Evolutionary conservation across 306 rosid species (phyloP), one percentile per base, ranked within the genome.

Genomic region (Ammopiptanthus mongolicus): DNA sequence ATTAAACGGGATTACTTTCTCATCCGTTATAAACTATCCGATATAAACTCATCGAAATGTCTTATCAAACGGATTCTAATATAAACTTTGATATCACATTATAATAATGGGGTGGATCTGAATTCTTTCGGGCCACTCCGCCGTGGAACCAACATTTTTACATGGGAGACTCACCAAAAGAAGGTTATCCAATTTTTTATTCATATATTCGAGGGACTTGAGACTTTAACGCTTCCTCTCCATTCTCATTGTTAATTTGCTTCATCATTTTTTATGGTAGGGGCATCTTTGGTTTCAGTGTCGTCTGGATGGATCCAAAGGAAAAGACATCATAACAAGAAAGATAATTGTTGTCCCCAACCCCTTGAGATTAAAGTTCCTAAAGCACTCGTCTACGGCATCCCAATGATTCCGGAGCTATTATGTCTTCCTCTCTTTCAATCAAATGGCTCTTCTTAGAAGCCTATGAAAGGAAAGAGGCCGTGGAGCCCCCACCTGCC

Each of bases 241-340:
- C 5, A 11, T 36, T 73, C 74, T 25, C 34, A 39, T 0, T 21
- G 41, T 14, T 2, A 31, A 47, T 14, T 19, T 69, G 77, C 77
- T 66, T 81, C 47, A 67, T 68, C 57, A 64, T 71, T 44, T 53
- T 61, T 61, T 65, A 74, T 74, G 50, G 75, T 68, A 48, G 55
- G 73, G 74, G 74, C n/a, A 71, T 81, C 85, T 81, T 86, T 76
- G 82, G 83, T 83, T 91, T 88, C 91, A 75, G 96, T 85, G 93
- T 85, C 78, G 80, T 80, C 81, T 81, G 59, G 6, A 78, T 67
- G 87, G 90, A 85, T 77, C 81, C 87, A 79, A 86, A 59, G 85
- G 72, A 80, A 81, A 77, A 48, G 83, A 68, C 86, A 73, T 47
- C 67, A 83, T 65, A 81, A 83, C 73, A 52, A 81, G 57, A 84